Conservation (phyloP, 2,329 filamentous ascomycete genomes). For the Hypoxylon sp. region DNA sequence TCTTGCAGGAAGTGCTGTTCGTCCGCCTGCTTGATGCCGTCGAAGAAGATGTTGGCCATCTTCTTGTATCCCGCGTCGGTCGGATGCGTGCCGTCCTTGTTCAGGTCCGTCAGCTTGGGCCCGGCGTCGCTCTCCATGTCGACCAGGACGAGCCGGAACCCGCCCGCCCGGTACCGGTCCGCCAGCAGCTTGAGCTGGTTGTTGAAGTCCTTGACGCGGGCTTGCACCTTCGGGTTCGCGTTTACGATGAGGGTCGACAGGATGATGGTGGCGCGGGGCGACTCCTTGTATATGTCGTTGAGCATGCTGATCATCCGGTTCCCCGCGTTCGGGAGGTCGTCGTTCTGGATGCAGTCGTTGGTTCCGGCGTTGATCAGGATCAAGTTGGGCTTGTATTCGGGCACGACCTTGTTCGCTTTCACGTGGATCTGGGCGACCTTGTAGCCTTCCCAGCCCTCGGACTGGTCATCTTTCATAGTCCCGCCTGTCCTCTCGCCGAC, state of each 20-base stretch:
- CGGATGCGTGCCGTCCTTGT: slow-evolving; percentile 53
- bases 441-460: slow-evolving; percentile 55
- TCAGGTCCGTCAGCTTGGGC: slow-evolving; percentile 48
- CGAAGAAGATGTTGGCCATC: slow-evolving; percentile 53
- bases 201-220: slow-evolving; percentile 49
- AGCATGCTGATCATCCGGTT: slow-evolving; percentile 49
- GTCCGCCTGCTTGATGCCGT: slow-evolving; percentile 50
- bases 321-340: slow-evolving; percentile 48
- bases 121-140: slow-evolving; percentile 52
- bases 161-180: slow-evolving; percentile 33
- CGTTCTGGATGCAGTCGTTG: slow-evolving; percentile 55
- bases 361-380: slow-evolving; percentile 56
- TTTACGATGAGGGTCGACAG: slow-evolving; percentile 53
- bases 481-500: slow-evolving; percentile 55
- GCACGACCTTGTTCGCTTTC: slow-evolving; percentile 49
- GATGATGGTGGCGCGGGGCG: slow-evolving; percentile 51
- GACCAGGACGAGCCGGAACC: slow-evolving; percentile 50
- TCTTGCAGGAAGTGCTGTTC: slow-evolving; percentile 38
- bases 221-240: slow-evolving; percentile 42
- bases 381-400: slow-evolving; percentile 53
- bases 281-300: slow-evolving; percentile 49
- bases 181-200: slow-evolving; percentile 47
- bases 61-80: slow-evolving; percentile 53
- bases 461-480: slow-evolving; percentile 53
- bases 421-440: slow-evolving; percentile 52